Base-by-base conservation (phyloP, 2,329 filamentous ascomycete species). In the Diaporthe helianthi region DNA sequence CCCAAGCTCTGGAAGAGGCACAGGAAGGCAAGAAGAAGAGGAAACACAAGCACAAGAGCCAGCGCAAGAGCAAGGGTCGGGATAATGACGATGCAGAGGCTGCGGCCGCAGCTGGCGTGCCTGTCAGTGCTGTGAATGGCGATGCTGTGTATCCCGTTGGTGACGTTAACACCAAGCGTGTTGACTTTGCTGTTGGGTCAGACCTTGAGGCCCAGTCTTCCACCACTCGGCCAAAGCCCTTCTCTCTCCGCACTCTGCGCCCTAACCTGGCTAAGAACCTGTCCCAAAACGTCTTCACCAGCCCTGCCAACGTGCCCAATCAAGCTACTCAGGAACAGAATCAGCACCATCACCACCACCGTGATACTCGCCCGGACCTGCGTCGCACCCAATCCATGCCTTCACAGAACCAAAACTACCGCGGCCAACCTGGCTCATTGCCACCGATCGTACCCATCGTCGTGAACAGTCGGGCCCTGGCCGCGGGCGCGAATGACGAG, bases 371-470 rank as follows among this genome's bases (percentile, higher is more conserved):
- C 29, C 58, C 44, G 3, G n/a, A 44, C 41, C 79, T 87, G 9
- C 86, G 86, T 55, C 85, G 88, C 26, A 85, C 87, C 2, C 87
- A 80, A 68, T 89, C 88, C 6, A 79, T 89, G 44, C 87, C 88
- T 2, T 60, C 64, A 49, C 53, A 75, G 7, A 31, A 69, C 19
- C 74, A 71, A 63, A 70, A 67, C 36, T 74, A 73, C 65, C 73
- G 72, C 22, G 54, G 67, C 19, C 67, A 70, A 33, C 73, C 73
- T 5, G 72, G 73, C 10, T 53, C 72, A 3, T 66, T 79, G n/a
- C 77, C 77, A 2, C 76, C 76, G 4, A 77, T 78, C 51, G 72
- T 76, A 13, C 77, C 77, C 19, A 74, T 78, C 17, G 41, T 77
- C n/a, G 76, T 78, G 12, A 76, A 76, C 58, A 73, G 74, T 58